phyloP scores from a whole-genome alignment of 2,329 filamentous ascomycete species.

The Myriosclerotinia curreyana region DNA sequence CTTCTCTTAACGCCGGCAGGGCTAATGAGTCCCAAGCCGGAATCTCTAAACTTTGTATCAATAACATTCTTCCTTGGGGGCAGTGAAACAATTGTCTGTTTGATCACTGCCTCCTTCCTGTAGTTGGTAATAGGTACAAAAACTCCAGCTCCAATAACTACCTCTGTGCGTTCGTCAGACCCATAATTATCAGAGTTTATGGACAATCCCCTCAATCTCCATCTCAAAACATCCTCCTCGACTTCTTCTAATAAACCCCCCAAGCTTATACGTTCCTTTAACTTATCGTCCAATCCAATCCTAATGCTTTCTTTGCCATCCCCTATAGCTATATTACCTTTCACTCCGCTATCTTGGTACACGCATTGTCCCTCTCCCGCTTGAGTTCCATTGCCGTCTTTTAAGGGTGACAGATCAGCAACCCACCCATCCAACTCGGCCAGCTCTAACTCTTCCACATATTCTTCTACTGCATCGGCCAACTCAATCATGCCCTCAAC shows the following conservation, averaged over 20 bases:
- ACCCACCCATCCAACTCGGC: conserved; percentile 13
- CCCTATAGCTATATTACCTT: neutral
- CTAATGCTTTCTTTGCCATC: neutral
- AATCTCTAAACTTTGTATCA: conserved; percentile 16
- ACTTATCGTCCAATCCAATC: neutral
- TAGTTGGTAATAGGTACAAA: conserved; percentile 7
- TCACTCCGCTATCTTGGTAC: neutral
- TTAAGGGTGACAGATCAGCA: neutral
- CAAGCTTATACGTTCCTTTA: neutral
- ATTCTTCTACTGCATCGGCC: conserved; percentile 15
- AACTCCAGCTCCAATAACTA: neutral
- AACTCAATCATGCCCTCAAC: conserved; percentile 17
- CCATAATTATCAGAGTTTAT: conserved; percentile 6
- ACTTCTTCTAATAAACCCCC: conserved; percentile 10
- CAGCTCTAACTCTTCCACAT: conserved; percentile 18
- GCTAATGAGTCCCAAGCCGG: conserved; percentile 6
- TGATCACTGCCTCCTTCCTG: neutral
- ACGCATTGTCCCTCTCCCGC: neutral
- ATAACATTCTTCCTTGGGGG: neutral
- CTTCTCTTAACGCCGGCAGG: neutral
- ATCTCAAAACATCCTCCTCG: conserved; percentile 17
- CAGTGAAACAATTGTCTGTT: neutral
- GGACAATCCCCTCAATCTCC: conserved; percentile 3
- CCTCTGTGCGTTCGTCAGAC: neutral
- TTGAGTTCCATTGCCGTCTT: neutral